Conservation (phyloP, 164 flowering plant species). For the Dillenia suffruticosa region DNA sequence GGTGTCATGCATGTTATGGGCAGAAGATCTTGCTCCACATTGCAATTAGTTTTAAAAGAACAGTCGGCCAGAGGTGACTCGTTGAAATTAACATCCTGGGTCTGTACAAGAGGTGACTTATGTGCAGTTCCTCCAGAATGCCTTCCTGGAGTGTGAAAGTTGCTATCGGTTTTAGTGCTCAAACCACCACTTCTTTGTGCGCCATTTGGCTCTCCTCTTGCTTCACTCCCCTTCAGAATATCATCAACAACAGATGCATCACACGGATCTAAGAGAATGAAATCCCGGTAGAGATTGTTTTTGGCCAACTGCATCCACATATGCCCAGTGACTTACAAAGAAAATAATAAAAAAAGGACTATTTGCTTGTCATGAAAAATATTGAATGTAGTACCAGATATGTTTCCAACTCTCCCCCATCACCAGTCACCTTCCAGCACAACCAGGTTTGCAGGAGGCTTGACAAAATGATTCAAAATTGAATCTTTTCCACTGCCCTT, state of each 20-base stretch:
- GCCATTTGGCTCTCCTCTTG: conserved; percentile 25
- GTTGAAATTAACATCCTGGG: conserved; percentile 22
- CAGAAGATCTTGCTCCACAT: conserved; percentile 28
- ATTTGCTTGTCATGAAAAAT: background rate
- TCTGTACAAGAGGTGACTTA: conserved; percentile 40
- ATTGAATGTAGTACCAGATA: conserved; percentile 59
- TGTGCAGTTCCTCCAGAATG: conserved; percentile 47
- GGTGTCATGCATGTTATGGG: conserved; percentile 23
- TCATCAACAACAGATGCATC: conserved; percentile 62
- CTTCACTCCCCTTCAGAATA: conserved; percentile 36
- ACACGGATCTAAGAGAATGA: conserved; percentile 83
- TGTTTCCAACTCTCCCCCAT: conserved; percentile 77
- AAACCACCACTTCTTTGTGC: conserved; percentile 32
- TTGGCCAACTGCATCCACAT: conserved; percentile 71
- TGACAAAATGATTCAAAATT: conserved; percentile 43
- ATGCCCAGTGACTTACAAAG: background rate
- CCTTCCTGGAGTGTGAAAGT: conserved; percentile 54
- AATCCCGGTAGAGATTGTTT: conserved; percentile 63
- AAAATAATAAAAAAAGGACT: background rate
- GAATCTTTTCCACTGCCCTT: conserved; percentile 28
- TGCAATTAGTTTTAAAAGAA: conserved; percentile 15
- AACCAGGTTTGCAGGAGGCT: conserved; percentile 88
- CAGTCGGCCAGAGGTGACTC: conserved; percentile 27
- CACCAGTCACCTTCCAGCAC: conserved; percentile 94
- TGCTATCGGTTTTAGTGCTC: conserved; percentile 42